Evolutionary conservation across 2,329 filamentous ascomycete genomes (phyloP).

Genomic region (Cladosporium sp.): DNA sequence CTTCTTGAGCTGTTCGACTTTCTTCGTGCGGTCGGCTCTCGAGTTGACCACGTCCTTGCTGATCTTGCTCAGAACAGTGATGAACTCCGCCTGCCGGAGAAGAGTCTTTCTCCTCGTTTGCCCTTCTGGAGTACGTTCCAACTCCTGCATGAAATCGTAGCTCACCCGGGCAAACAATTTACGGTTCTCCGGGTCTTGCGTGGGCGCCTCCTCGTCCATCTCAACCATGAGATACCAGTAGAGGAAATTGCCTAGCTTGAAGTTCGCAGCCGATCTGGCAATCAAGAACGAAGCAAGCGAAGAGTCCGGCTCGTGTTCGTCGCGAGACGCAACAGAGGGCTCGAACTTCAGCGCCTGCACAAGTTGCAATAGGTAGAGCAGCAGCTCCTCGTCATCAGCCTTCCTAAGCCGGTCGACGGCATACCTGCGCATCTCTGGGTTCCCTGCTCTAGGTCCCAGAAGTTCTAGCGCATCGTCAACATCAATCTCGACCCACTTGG

Average conservation of each 20-base stretch:
- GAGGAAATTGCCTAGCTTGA: slow-evolving; percentile 87
- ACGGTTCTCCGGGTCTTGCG: slow-evolving; percentile 65
- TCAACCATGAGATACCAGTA: slow-evolving; percentile 99
- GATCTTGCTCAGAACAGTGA: slow-evolving; percentile 80
- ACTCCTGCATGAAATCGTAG: slow-evolving; percentile 89
- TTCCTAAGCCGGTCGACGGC: slow-evolving; percentile 88
- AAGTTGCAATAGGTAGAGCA: slow-evolving; percentile 85
- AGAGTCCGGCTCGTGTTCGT: slow-evolving; percentile 58
- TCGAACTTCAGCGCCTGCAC: slow-evolving; percentile 96
- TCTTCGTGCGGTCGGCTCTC: slow-evolving; percentile 68
- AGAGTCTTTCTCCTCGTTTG: slow-evolving; percentile 68
- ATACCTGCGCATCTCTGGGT: slow-evolving; percentile 80
- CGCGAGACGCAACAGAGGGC: slow-evolving; percentile 49
- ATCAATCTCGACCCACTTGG: slow-evolving; percentile 94
- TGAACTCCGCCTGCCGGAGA: slow-evolving; percentile 79
- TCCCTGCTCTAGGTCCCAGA: slow-evolving; percentile 86
- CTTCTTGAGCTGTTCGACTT: slow-evolving; percentile 77
- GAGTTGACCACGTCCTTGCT: slow-evolving; percentile 81
- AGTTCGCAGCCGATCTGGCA: slow-evolving; percentile 76
- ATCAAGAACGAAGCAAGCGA: slow-evolving; percentile 88
- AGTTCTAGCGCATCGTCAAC: slow-evolving; percentile 94
- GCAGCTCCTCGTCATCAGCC: slow-evolving; percentile 83
- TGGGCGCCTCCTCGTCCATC: slow-evolving; percentile 59
- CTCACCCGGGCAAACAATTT: slow-evolving; percentile 89
- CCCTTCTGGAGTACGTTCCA: slow-evolving; percentile 66